Evolutionary conservation across 1,284 basidiomycete species (phyloP), one percentile per base, ranked within the genome.

Genomic region (Apiotrichum montevideense): DNA sequence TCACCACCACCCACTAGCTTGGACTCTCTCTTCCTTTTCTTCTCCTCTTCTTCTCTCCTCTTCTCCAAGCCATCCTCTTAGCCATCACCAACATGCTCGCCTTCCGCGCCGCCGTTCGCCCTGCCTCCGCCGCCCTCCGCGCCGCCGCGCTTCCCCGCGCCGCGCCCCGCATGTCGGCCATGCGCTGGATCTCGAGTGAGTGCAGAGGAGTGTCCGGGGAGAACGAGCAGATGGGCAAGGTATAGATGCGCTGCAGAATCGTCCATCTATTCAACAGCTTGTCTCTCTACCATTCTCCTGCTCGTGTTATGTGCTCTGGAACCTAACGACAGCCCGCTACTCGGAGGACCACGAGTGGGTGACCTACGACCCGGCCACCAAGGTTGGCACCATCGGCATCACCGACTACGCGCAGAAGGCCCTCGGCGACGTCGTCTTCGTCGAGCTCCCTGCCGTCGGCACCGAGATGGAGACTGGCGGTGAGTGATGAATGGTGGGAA

Each of bases 391-490:
- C 7, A 82, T 98, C 45, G 85, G 86, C 46, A 93, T 99, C 74
- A 98, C 96, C 21, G 82, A 97, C 75, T 90, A 97, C 74, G 95
- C 95, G 4, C 93, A 98, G 75, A 84, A 86, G 56, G 86, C 87
- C 51, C 82, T 99, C 3, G 96, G 95, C 33, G 96, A 99, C 76
- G 92, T 98, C 56, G 95, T 98, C 50, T 99, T 92, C 78, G 92
- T 98, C 55, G 96, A 98, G 76, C 82, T 98, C 54, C 90, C 92
- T 3, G 66, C 76, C 11, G 73, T 82, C n/a, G 91, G 88, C 8
- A 81, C 82, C 2, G 78, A 84, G 64, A 81, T 98, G 56, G 74
- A 77, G 40, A 80, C 87, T 76, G 92, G 90, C 68, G 91, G 95
- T 96, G 63, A 69, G 80, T 72, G 14, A 29, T 6, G 29, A 29